Conservation (phyloP, 768 basidiomycete genomes). For the Mycena olivaceomarginata region DNA sequence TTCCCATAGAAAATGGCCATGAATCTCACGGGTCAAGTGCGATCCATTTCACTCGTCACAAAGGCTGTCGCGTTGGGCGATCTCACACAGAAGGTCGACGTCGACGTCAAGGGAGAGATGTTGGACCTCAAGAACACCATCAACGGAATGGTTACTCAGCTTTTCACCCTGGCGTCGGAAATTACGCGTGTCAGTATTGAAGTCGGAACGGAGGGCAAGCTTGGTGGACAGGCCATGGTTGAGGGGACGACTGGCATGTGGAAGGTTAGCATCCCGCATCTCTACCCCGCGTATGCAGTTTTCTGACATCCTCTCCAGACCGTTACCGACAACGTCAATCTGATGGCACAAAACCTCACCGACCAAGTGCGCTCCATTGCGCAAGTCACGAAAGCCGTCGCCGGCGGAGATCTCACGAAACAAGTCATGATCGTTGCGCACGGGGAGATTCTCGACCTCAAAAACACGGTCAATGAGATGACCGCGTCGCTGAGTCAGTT, state of each 20-base stretch:
- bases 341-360: constrained; percentile 94
- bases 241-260: constrained; percentile 89
- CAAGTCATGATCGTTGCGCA: constrained; percentile 94
- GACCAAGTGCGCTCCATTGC: constrained; percentile 92
- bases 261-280: constrained; percentile 73
- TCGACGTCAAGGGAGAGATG: constrained; percentile 90
- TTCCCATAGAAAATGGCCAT: constrained; percentile 77
- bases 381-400: constrained; percentile 96
- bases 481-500: constrained; percentile 91
- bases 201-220: constrained; percentile 93
- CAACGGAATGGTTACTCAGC: constrained; percentile 91
- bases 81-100: constrained; percentile 82
- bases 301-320: constrained; percentile 54
- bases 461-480: constrained; percentile 97
- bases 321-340: constrained; percentile 88
- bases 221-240: constrained; percentile 90
- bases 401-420: constrained; percentile 93
- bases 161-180: constrained; percentile 85
- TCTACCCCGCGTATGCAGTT: neutral
- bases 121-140: constrained; percentile 89
- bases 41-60: constrained; percentile 87
- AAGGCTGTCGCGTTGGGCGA: constrained; percentile 86
- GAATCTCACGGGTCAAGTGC: constrained; percentile 83
- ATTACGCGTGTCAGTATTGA: constrained; percentile 96
- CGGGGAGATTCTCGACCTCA: constrained; percentile 93